Evolutionary conservation across 2,329 filamentous ascomycete species (phyloP), one percentile per base, ranked within the genome.

Genomic region (Exophiala sp.): DNA sequence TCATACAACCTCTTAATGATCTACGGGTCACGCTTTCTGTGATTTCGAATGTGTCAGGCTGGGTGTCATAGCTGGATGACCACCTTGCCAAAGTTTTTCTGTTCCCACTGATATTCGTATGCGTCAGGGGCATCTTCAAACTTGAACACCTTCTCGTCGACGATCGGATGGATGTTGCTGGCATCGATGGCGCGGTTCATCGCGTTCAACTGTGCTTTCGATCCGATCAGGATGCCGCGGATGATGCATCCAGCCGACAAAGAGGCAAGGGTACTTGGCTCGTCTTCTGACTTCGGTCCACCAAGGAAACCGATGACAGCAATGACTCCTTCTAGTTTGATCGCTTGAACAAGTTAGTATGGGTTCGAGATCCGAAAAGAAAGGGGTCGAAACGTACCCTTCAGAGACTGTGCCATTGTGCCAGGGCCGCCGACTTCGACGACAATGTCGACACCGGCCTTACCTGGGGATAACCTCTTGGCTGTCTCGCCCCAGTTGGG

Each of bases 401-500:
- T 77, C 38, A 86, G 69, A 2, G 75, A 78, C 64, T 85, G 75
- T 2, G 71, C 62, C 59, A 88, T 75, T 0, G 84, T 87, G n/a
- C 74, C 76, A 0, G 81, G 74, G 0, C 85, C 85, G 10, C 82
- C 85, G n/a, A 87, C 79, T 62, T 89, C 86, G 36, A 87, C 64
- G 36, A 88, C 71, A 56, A 84, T 75, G 62, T 87, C 78, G 6
- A 86, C 79, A 10, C 86, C 86, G 1, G 62, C 63, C 12, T 77
- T 77, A 1, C 71, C 67, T 0, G 79, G 73, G 0, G 76, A 78
- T 8, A 77, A 65, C 8, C 71, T 70, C 55, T 79, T 75, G 12
- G 83, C 83, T 24, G 76, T 75, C 2, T 73, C 68, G n/a, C 84
- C 81, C 85, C 85, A 88, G 45, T 81, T 75, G 0, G 78, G 69